A percentile compares a stretch with the other conserved stretches of the same genome.
phyloP scores from a whole-genome alignment of 345 rosid species.

The Linum usitatissimum region DNA sequence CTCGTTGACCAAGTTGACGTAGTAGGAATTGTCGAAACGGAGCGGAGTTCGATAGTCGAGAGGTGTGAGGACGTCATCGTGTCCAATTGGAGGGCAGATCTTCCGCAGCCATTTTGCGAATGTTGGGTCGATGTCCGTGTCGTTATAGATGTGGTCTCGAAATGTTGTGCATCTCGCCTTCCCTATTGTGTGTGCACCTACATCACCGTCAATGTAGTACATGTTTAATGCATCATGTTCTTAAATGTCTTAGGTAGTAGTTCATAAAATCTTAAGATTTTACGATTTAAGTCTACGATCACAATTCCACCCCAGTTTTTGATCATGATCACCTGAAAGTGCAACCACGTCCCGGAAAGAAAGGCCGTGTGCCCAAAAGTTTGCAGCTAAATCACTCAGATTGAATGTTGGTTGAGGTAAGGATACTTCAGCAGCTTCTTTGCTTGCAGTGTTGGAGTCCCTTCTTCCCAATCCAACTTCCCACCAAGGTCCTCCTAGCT shows the following conservation, averaged over 20 bases:
- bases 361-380: conserved; percentile 33
- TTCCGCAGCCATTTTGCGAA: neutral
- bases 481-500: conserved; percentile 45
- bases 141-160: neutral
- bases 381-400: conserved; percentile 25
- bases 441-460: conserved; percentile 34
- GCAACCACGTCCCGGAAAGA: conserved; percentile 30
- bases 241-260: no score
- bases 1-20: conserved; percentile 10
- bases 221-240: no score
- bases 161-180: neutral
- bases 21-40: conserved; percentile 12
- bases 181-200: neutral
- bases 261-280: no score
- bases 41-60: conserved; percentile 19
- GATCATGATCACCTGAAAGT: conserved; percentile 26
- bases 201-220: no score
- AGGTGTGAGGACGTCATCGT: neutral
- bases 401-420: conserved; percentile 30
- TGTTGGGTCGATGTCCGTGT: neutral
- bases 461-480: conserved; percentile 36
- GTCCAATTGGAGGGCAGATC: neutral
- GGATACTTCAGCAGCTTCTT: conserved; percentile 18
- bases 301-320: no score
- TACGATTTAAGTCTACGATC: neutral